Evolutionary conservation across 1,284 basidiomycete genomes (phyloP).

Genomic region (Ganoderma lucidum): DNA sequence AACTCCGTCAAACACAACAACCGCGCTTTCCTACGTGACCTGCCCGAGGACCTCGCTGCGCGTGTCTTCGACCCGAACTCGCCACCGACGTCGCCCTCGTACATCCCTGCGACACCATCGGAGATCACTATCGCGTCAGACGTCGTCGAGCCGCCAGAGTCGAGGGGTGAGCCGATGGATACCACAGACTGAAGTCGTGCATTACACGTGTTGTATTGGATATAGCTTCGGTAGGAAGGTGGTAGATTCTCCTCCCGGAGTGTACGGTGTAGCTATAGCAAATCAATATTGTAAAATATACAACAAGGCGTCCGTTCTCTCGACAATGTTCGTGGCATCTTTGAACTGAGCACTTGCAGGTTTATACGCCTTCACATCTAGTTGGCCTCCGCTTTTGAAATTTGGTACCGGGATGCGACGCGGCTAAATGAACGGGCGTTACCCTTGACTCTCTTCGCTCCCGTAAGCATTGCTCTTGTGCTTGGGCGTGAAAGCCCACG

Average conservation of each 20-base stretch:
- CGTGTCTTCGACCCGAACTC: constrained; percentile 39
- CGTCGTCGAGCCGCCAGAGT: constrained; percentile 32
- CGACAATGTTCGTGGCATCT: constrained; percentile 13
- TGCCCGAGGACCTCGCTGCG: constrained; percentile 36
- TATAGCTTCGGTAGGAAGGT: neutral
- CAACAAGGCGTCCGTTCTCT: neutral
- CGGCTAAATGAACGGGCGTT: neutral
- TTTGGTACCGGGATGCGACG: neutral
- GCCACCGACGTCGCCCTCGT: constrained; percentile 38
- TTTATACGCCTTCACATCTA: neutral
- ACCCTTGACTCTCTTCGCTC: constrained; percentile 60
- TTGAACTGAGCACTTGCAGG: neutral
- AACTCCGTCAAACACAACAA: constrained; percentile 45
- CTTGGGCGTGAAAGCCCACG: constrained; percentile 77
- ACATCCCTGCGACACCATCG: constrained; percentile 29
- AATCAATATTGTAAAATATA: constrained; percentile 17
- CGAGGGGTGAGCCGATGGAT: constrained; percentile 36
- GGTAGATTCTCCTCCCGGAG: neutral
- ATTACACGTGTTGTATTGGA: neutral
- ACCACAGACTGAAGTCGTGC: constrained; percentile 11
- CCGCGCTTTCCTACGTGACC: constrained; percentile 37
- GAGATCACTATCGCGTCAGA: constrained; percentile 36
- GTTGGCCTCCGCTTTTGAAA: neutral
- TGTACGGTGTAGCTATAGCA: constrained; percentile 24
- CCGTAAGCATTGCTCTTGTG: constrained; percentile 77